Evolutionary conservation across 331 rosid genomes (phyloP), one percentile per base, ranked within the genome.

Genomic region (Spiraea crenata): DNA sequence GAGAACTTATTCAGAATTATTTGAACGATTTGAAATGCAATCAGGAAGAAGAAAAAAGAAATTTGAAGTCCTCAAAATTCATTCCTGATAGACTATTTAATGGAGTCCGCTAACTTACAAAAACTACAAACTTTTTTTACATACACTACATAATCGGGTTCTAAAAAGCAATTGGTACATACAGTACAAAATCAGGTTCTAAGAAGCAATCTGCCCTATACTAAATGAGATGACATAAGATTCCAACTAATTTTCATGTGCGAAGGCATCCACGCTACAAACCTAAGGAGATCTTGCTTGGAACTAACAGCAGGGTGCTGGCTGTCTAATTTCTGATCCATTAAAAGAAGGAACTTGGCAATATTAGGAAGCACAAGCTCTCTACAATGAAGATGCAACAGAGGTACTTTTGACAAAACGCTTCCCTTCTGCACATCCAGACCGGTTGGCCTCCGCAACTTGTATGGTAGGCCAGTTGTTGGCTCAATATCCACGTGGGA

Each of bases 211-310:
- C 19, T 82, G 57, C 67, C 76, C 10, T 80, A 93, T 35, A 93
- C 85, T 66, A 93, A 75, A 78, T 86, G 90, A 0, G 99, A 93
- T 25, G 97, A 93, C 97, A 93, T 93, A 46, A 93, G 84, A 84
- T 93, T 93, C 99, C 99, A 93, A 77, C 99, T 93, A 65, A 91
- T 85, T 82, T 88, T 93, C 99, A 90, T 93, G 65, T 90, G 99
- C 25, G 86, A 81, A 9, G 99, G 99, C 97, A 93, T 93, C 48
- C 87, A 67, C 15, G 91, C 92, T 17, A 91, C 92, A 70, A 90
- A 90, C 55, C 96, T 85, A 47, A 87, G 90, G 76, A 93, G 77
- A 85, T 93, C 96, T 2, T 83, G 89, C 66, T 87, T 79, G 3
- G 34, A 49, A 65, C 69, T 46, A 41, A 64, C 77, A 61, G 77